These are phyloP conservation scores for Litchi chinensis DNA, from an alignment of 345 rosid species.

Conservation along the genomic window DNA sequence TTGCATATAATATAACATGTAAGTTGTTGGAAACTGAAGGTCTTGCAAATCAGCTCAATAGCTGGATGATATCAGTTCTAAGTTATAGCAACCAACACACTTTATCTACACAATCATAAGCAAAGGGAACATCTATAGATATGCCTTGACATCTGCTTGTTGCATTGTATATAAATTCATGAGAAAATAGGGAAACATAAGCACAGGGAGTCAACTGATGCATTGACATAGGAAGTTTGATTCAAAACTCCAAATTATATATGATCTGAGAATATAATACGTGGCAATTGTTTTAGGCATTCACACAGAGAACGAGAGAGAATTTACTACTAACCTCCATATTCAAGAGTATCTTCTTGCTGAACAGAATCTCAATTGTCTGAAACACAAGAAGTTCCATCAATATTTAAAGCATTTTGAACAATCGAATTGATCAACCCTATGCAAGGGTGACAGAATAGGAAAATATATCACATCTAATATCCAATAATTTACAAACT, in stretches of 20 bases:
- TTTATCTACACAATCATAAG: not conserved
- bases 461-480: not conserved
- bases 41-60: not conserved
- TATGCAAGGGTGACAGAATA: not conserved
- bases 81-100: not conserved
- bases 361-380: slow-evolving; percentile 80
- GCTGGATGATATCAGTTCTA: not conserved
- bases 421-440: not conserved
- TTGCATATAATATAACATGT: no score
- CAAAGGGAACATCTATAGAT: not conserved
- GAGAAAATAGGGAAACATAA: not conserved
- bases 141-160: not conserved
- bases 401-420: not conserved
- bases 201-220: not conserved
- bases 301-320: not conserved
- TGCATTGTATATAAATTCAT: not conserved
- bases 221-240: not conserved
- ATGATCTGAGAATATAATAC: not conserved
- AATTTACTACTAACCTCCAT: slow-evolving; percentile 68
- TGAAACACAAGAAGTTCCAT: slow-evolving; percentile 37
- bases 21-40: not conserved
- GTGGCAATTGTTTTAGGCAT: not conserved
- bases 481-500: not conserved
- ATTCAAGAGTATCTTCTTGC: slow-evolving; percentile 59
- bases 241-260: not conserved